A percentile compares a stretch with the other conserved stretches of the same genome.
Evolutionary conservation across 192 early-diverging fungal species (phyloP).

Genomic region (Lobosporangium transversale): DNA sequence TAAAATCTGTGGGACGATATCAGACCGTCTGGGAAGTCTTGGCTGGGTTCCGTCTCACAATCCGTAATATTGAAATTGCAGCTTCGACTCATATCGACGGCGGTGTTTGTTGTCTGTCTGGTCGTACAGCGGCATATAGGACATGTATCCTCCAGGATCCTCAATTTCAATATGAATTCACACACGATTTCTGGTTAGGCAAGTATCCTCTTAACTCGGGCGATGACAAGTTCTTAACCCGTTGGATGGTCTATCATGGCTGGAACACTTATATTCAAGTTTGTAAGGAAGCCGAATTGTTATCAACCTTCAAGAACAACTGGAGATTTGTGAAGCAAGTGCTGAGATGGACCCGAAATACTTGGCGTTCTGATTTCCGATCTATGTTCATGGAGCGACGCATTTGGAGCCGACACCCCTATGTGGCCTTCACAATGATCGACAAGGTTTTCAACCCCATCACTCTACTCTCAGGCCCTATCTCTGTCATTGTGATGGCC

Average conservation of each 20-base stretch:
- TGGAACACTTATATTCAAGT: slow-evolving; percentile 78
- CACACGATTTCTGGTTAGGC: slow-evolving; percentile 76
- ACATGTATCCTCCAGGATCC: slow-evolving; percentile 76
- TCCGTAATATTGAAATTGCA: slow-evolving; percentile 79
- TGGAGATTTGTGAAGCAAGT: slow-evolving; percentile 79
- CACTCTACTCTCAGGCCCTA: slow-evolving; percentile 72
- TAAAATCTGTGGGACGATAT: slow-evolving; percentile 64
- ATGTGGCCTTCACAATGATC: slow-evolving; percentile 78
- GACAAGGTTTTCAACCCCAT: slow-evolving; percentile 82
- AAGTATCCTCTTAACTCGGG: slow-evolving; percentile 79
- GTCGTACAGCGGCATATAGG: slow-evolving; percentile 76
- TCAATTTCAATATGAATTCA: slow-evolving; percentile 75
- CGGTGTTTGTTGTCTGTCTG: slow-evolving; percentile 78
- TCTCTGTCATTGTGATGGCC: slow-evolving; percentile 65
- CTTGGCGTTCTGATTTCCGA: slow-evolving; percentile 75
- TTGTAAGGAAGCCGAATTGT: slow-evolving; percentile 72
- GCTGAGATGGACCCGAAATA: slow-evolving; percentile 79
- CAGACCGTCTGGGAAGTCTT: slow-evolving; percentile 80
- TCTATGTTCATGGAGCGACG: slow-evolving; percentile 70
- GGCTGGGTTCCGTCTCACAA: slow-evolving; percentile 74
- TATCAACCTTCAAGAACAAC: slow-evolving; percentile 80
- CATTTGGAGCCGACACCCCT: slow-evolving; percentile 74
- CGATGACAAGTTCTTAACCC: slow-evolving; percentile 80
- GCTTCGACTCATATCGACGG: slow-evolving; percentile 80
- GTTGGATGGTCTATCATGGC: slow-evolving; percentile 75